These are phyloP conservation scores for Alnus rubra DNA, from an alignment of 306 rosid species.

Conservation along the genomic window DNA sequence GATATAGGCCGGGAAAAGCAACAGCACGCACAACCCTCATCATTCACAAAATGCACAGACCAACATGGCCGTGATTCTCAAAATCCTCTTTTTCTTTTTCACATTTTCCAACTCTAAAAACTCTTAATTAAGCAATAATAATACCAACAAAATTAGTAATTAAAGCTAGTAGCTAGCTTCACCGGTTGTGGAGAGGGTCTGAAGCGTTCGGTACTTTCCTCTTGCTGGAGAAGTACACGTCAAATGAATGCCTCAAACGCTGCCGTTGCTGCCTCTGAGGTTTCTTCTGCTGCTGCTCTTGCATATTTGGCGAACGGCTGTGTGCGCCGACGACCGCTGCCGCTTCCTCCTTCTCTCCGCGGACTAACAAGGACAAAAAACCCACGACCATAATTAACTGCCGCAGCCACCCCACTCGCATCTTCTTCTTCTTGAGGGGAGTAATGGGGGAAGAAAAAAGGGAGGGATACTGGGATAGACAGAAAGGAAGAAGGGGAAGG, in stretches of 20 bases:
- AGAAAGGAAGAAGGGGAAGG: background rate
- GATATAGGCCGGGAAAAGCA: slow-evolving; percentile 19
- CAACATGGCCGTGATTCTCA: slow-evolving; percentile 10
- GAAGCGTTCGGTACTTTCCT: slow-evolving; percentile 90
- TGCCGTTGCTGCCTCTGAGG: slow-evolving; percentile 14
- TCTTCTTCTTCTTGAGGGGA: background rate
- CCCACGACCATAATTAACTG: slow-evolving; percentile 43
- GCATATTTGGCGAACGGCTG: slow-evolving; percentile 9
- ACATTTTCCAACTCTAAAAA: slow-evolving; percentile 8
- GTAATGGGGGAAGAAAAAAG: slow-evolving; percentile 20
- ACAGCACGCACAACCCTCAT: slow-evolving; percentile 16
- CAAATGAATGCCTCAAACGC: slow-evolving; percentile 33
- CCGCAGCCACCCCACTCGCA: slow-evolving; percentile 29
- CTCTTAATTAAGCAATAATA: slow-evolving; percentile 19
- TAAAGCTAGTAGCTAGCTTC: slow-evolving; percentile 14
- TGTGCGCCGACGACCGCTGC: slow-evolving; percentile 15
- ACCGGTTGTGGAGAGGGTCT: slow-evolving; percentile 95
- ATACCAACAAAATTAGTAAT: background rate
- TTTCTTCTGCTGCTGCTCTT: slow-evolving; percentile 19
- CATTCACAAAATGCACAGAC: slow-evolving; percentile 28
- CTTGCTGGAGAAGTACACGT: slow-evolving; percentile 52
- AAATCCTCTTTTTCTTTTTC: background rate
- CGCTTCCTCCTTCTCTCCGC: slow-evolving; percentile 36
- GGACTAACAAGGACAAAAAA: slow-evolving; percentile 39
- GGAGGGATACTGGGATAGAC: background rate